Base-by-base conservation (phyloP, 2,329 filamentous ascomycete genomes). In the Claviceps sp. region DNA sequence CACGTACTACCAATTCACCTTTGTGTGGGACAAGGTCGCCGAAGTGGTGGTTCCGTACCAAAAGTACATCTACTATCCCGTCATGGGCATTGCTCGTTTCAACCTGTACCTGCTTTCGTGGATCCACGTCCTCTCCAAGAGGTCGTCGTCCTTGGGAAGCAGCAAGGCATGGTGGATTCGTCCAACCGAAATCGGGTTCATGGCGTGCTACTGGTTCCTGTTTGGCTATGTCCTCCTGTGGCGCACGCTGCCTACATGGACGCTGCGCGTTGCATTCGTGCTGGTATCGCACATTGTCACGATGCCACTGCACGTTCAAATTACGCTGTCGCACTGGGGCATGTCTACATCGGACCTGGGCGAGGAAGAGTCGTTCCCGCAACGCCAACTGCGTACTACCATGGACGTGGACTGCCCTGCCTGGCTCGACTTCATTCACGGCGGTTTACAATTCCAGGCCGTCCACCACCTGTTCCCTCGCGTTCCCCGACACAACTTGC, bases 381-480 rank as follows among this genome's bases (percentile, higher is more conserved):
- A 85, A 67, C 79, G 80, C 59, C 82, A 84, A 73, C 68, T 86
- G 39, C 75, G 83, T 45, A 86, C 83, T 3, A 86, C 82, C 26
- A 85, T 86, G 82, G 83, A 87, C 59, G 78, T 87, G 47, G 81
- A 85, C 59, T 86, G 83, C 64, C 83, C 83, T 0, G 68, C 73
- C 23, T 87, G 83, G 83, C 68, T 87, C 26, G 83, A 87, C 62
- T 86, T 81, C 58, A 73, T 85, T 61, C 83, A 87, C 62, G 83
- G 83, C 47, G 83, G 83, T 1, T 70, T 87, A 29, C 83, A 86
- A 66, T 87, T 86, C 66, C 83, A 86, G 65, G 82, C 78, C 6
- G 76, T 86, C 2, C 83, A 87, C 64, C 83, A 87, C 57, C 65
- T 86, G 11, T 86, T 82, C 60, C 83, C 83, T 2, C 73, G 83